Base-by-base conservation (phyloP, 2,329 filamentous ascomycete species). In the Herpotrichia juniperi region DNA sequence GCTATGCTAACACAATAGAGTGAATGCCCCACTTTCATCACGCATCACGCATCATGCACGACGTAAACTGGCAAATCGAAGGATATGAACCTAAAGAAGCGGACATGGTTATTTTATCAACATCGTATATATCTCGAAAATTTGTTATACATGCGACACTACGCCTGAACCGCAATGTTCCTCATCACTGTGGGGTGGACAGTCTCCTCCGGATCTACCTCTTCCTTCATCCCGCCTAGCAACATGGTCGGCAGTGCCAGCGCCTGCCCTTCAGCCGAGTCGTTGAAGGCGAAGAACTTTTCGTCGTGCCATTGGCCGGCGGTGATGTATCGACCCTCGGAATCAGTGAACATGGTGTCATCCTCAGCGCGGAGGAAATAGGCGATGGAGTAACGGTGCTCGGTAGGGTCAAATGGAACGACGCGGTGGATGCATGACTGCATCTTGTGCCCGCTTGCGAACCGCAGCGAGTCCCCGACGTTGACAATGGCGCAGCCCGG, bases 321-420 rank as follows among this genome's bases (percentile, higher is more conserved):
- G 9, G 81, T 82, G 54, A 84, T 75, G 57, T 76, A 77, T 37
- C 81, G 73, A 51, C 82, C 82, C 73, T 81, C 79, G 57, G 76
- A 78, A 69, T 84, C 82, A 42, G 74, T 75, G 66, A 84, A 83
- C 75, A 80, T 78, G 63, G 79, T 79, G 61, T 81, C 80, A 66
- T 84, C 76, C 74, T 84, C 81, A 46, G 82, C 79, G 30, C 82
- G 76, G 46, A 84, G 74, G 74, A 84, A 84, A 69, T 84, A 85
- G 12, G 82, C 82, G 56, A 84, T 81, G 9, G 79, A 82, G 76
- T 84, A 84, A 50, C 82, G 79, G 71, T 83, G 79, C 79, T 83
- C 79, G 34, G 66, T 61, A 19, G 76, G 74, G 69, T 82, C 67
- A 54, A 79, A 78, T 0, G 82, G 82, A 17, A 85, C 80, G 24